A percentile compares a stretch with the other conserved stretches of the same genome.
Conservation (phyloP, 2,329 filamentous ascomycete species). For the Ophiostoma sp. region DNA sequence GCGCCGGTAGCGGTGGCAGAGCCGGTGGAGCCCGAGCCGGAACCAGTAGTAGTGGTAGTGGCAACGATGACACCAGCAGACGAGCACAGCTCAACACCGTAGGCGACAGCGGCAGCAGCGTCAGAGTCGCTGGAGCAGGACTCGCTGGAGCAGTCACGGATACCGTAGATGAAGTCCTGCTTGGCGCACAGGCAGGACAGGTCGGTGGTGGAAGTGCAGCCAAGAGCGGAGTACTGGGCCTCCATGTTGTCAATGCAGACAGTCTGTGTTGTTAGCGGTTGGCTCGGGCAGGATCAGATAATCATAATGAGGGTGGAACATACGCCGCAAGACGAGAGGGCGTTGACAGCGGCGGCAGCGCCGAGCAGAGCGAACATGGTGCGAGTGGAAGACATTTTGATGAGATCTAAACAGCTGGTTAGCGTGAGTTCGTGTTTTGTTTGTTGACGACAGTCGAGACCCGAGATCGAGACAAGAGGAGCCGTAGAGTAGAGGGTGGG, state of each 20-base stretch:
- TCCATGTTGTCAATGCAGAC: constrained; percentile 50
- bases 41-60: constrained; percentile 30
- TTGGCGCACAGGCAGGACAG: constrained; percentile 45
- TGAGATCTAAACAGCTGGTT: constrained; percentile 28
- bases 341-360: constrained; percentile 37
- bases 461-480: background rate
- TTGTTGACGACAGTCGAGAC: background rate
- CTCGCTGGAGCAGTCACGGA: constrained; percentile 48
- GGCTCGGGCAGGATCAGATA: background rate
- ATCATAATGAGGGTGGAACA: constrained; percentile 22
- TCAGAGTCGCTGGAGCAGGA: constrained; percentile 37
- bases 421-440: constrained; percentile 31
- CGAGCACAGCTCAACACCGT: constrained; percentile 39
- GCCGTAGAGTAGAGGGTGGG: background rate
- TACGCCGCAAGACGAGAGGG: constrained; percentile 51
- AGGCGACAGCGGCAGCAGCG: constrained; percentile 38
- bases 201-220: constrained; percentile 40
- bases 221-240: constrained; percentile 41
- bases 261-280: constrained; percentile 34
- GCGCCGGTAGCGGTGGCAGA: constrained; percentile 20
- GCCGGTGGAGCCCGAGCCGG: background rate
- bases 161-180: constrained; percentile 44
- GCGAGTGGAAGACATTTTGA: constrained; percentile 41
- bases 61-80: constrained; percentile 36
- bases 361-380: constrained; percentile 36